Evolutionary conservation across 352 stramenopile genomes (phyloP), one percentile per base, ranked within the genome.

Genomic region (Phytophthora sp.): DNA sequence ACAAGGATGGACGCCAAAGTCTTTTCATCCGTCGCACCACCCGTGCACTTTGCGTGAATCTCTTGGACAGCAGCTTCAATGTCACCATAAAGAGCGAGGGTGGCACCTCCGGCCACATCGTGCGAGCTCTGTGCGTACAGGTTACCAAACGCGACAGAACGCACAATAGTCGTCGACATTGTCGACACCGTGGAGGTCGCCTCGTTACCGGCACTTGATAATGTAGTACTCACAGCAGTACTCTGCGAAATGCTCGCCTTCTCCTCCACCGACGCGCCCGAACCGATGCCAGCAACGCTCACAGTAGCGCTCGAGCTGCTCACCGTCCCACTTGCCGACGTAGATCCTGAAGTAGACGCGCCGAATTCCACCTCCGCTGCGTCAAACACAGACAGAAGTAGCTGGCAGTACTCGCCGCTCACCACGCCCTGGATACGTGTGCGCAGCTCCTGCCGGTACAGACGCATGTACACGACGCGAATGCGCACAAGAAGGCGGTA

Each of bases 1-100:
- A 71, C 24, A 9, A 75, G 59, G 4, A 71, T 51, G 3, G 61
- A 56, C 27, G 51, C 56, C 38, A 75, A 46, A 7, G 51, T 36
- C 42, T 53, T 47, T 44, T 74, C 66, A 20, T 62, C 66, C 16
- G 59, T 23, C 13, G 18, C 29, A 13, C 27, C 27, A 39, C 50
- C 55, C 4, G 55, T 60, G 44, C 50, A 66, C 21, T 46, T 45
- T 4, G 30, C 15, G 0, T 81, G 53, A 51, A 86, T 82, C 60
- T 87, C 74, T 18, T 90, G 54, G 12, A 63, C 73, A 29, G 65
- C 63, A 12, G 59, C 62, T 45, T 90, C 74, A 41, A 86, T 79
- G 15, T 73, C 66, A 2, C 52, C 54, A 31, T 66, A 72, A 33
- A 71, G 71, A 46, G 59, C 39, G 31, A 76, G 24, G n/a, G n/a